A percentile compares a stretch with the other conserved stretches of the same genome.
Evolutionary conservation across 225 moss, liverwort and hornwort genomes (phyloP).

Genomic region (Pseudoscleropodium purum): DNA sequence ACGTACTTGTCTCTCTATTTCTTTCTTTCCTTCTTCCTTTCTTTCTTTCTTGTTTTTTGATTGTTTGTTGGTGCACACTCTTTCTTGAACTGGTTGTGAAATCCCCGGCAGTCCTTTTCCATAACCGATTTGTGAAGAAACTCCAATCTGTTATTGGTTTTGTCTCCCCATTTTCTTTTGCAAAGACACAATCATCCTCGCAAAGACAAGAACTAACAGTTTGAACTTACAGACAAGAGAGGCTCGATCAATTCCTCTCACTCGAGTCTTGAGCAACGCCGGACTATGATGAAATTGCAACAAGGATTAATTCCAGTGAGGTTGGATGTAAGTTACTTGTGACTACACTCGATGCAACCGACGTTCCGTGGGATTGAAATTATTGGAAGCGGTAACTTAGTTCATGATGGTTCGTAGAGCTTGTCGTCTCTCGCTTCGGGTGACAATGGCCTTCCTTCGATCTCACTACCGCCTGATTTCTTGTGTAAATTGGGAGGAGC

Average conservation of each 20-base stretch:
- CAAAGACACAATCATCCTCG: neutral
- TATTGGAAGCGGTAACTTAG: neutral
- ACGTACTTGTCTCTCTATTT: neutral
- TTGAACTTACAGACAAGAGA: neutral
- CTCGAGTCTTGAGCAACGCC: neutral
- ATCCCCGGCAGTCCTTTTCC: neutral
- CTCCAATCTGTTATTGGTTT: neutral
- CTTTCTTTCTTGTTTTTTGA: neutral
- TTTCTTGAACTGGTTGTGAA: neutral
- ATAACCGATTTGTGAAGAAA: neutral
- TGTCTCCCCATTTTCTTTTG: neutral
- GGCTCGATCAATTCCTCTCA: neutral
- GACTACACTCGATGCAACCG: neutral
- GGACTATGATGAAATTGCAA: neutral
- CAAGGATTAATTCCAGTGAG: neutral
- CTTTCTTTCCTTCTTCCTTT: neutral
- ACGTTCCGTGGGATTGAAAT: neutral
- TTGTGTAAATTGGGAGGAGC: neutral
- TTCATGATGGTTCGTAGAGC: neutral
- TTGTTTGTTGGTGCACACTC: neutral
- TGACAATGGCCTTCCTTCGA: neutral
- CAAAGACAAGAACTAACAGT: neutral
- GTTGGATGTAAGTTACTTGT: neutral
- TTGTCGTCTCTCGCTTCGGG: neutral
- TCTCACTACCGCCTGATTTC: neutral